Base-by-base conservation (phyloP, 495 filamentous ascomycete genomes). In the Terfezia claveryi region DNA sequence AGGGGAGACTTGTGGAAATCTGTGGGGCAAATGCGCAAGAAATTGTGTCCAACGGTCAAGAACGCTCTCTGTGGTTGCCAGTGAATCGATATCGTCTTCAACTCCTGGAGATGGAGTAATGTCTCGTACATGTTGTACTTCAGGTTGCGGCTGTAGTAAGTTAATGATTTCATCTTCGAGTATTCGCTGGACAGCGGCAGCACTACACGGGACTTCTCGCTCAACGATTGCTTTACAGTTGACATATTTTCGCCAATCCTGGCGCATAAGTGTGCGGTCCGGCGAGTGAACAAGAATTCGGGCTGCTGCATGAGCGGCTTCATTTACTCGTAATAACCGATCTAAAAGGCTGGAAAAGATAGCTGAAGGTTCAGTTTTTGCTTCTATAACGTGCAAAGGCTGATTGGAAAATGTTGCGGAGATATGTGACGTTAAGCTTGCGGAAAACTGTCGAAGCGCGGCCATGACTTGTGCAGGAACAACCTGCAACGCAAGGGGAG, bases 221-320 rank as follows among this genome's bases (percentile, higher is more conserved):
- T 84, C 79, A n/a, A 79, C 73, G 49, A 82, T 68, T 57, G 77
- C 77, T 23, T 74, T 74, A 0, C 86, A 75, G 53, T 87, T 81
- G 17, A 96, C 85, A 56, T 58, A 65, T 60, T 63, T 54, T 57
- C 64, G 80, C 79, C 87, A 96, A 63, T 98, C 91, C 49, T 80
- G 70, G 74, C 91, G 94, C 91, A 98, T 98, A 56, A 85, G 81
- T 55, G 83, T 80, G 17, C 85, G 77, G 64, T 84, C 83, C 27
- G 79, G 75, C 32, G 80, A 74, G 57, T 80, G 80, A 11, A 76
- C 76, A 16, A 89, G 69, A 69, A 87, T 80, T 57, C 82, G 83
- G 6, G 82, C 84, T 10, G 83, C 84, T 8, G 83, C 83, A 62
- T 87, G 83, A 12, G 92, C 89, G 23, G 89, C 81, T 52, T 87